A percentile compares a stretch with the other conserved stretches of the same genome.
phyloP scores from a whole-genome alignment of 345 rosid genomes.

The Bretschneidera sinensis region DNA sequence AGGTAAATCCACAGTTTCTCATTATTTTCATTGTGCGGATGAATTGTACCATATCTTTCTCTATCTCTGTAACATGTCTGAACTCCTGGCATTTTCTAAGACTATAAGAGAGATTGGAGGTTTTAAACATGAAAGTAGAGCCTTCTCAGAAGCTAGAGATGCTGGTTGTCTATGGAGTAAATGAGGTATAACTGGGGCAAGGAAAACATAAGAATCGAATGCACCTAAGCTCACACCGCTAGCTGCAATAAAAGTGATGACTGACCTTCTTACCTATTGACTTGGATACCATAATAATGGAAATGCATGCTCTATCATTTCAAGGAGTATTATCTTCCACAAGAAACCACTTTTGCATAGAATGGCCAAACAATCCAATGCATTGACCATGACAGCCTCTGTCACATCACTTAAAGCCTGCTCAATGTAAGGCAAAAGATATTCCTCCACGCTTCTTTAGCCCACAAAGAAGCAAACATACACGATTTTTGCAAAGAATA shows the following conservation, averaged over 20 bases:
- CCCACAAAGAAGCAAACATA: conserved; percentile 98
- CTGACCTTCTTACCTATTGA: conserved; percentile 95
- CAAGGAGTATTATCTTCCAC: conserved; percentile 84
- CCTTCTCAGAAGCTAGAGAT: conserved; percentile 77
- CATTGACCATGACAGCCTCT: conserved; percentile 90
- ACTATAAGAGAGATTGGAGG: conserved; percentile 73
- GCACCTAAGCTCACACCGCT: conserved; percentile 84
- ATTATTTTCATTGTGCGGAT: conserved; percentile 62
- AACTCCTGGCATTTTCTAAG: conserved; percentile 71
- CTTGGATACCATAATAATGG: conserved; percentile 88
- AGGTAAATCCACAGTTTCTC: conserved; percentile 43
- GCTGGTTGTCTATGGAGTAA: conserved; percentile 89
- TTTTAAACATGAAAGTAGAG: conserved; percentile 75
- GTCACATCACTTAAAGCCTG: conserved; percentile 85
- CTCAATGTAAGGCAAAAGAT: conserved; percentile 94
- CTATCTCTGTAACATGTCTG: conserved; percentile 79
- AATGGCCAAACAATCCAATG: conserved; percentile 79
- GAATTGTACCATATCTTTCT: conserved; percentile 96
- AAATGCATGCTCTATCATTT: conserved; percentile 84
- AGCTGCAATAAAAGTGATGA: conserved; percentile 74
- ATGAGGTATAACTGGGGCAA: conserved; percentile 83
- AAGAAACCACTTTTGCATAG: conserved; percentile 77
- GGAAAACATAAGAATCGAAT: conserved; percentile 85
- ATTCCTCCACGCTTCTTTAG: conserved; percentile 96
- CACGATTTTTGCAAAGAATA: conserved; percentile 74